phyloP scores from a whole-genome alignment of 2,329 filamentous ascomycete genomes.

The Colletotrichum lindemuthianum region DNA sequence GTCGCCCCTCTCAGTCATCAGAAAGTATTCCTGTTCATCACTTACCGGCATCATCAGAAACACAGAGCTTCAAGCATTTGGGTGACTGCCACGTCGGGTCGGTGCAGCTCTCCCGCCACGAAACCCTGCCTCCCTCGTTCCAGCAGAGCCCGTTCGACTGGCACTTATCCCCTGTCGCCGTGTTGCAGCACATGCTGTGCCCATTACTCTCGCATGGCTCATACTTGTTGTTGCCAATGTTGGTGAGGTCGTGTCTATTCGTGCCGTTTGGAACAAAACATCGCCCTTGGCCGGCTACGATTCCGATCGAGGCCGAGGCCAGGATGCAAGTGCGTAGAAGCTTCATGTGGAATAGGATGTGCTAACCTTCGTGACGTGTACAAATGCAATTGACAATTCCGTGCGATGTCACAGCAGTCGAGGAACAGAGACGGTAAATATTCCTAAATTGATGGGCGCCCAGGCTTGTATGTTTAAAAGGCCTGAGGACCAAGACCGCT shows the following conservation, averaged over 20 bases:
- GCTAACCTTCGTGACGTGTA: too few relatives aligned
- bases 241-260: not conserved
- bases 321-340: not conserved
- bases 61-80: constrained; percentile 38
- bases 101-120: constrained; percentile 25
- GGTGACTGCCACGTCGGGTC: constrained; percentile 39
- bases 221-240: constrained; percentile 7
- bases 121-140: constrained; percentile 29
- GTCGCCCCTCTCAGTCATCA: not conserved
- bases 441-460: too few relatives aligned
- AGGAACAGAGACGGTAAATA: too few relatives aligned
- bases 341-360: too few relatives aligned
- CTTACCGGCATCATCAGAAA: not conserved
- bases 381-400: too few relatives aligned
- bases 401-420: too few relatives aligned
- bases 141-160: constrained; percentile 6
- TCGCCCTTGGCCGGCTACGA: not conserved
- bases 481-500: too few relatives aligned
- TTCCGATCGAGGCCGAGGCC: not conserved
- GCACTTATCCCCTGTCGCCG: constrained; percentile 1
- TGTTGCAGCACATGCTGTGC: constrained; percentile 27
- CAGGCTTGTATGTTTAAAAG: too few relatives aligned
- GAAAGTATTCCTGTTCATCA: too few relatives aligned
- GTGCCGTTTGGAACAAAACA: constrained; percentile 25
- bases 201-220: constrained; percentile 9